phyloP scores from a whole-genome alignment of 2,329 filamentous ascomycete species.

The Aspergillus uvarum region DNA sequence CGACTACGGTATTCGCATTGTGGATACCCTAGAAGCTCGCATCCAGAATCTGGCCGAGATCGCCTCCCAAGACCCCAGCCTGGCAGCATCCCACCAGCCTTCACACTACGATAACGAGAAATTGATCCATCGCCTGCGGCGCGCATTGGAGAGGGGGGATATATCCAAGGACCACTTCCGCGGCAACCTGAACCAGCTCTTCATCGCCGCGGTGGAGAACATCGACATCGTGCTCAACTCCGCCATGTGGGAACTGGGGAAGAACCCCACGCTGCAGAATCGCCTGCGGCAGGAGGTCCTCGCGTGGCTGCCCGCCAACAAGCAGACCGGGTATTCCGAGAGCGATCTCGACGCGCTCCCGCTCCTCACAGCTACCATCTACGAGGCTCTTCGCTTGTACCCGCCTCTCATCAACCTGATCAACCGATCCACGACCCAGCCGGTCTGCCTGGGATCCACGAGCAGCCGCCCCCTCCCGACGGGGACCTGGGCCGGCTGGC shows the following conservation, averaged over 20 bases:
- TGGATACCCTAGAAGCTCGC: too few relatives aligned
- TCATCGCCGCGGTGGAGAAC: conserved; percentile 2
- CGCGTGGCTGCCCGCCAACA: background rate
- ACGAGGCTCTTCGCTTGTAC: conserved; percentile 50
- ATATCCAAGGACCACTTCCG: conserved; percentile 14
- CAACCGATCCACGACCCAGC: conserved; percentile 42
- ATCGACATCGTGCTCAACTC: background rate
- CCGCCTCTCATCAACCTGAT: conserved; percentile 53
- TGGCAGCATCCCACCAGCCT: too few relatives aligned
- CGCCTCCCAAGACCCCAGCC: too few relatives aligned
- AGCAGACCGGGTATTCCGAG: background rate
- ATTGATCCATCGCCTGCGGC: background rate
- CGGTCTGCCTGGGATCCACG: conserved; percentile 26
- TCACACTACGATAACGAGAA: too few relatives aligned
- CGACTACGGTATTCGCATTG: too few relatives aligned
- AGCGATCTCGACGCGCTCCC: background rate
- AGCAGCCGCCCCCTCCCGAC: conserved; percentile 31
- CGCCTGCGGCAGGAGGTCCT: background rate
- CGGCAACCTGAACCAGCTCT: background rate
- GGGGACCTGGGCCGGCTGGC: conserved; percentile 45
- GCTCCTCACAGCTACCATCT: conserved; percentile 23
- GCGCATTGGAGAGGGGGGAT: background rate
- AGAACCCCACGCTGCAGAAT: background rate
- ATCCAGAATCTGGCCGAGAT: too few relatives aligned
- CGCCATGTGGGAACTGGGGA: background rate